Evolutionary conservation across 2,329 filamentous ascomycete species (phyloP).

Genomic region (Alternaria metachromatica): DNA sequence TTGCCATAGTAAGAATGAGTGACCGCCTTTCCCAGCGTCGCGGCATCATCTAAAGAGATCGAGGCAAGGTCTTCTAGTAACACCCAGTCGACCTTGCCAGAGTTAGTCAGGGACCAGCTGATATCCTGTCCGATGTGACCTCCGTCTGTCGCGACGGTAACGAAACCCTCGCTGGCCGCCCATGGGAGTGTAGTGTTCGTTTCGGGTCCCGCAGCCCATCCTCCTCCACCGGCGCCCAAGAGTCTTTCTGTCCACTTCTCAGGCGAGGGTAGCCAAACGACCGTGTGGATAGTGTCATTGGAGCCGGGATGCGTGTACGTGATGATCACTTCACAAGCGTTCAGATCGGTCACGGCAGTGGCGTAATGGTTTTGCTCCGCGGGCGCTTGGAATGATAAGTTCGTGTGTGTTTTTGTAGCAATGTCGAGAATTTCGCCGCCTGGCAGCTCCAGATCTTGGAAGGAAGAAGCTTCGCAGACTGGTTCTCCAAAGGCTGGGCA

Average conservation of each 20-base stretch:
- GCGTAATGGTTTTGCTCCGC: slow-evolving; percentile 16
- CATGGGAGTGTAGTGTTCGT: slow-evolving; percentile 15
- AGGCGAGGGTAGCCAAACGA: slow-evolving; percentile 25
- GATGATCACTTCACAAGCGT: slow-evolving; percentile 47
- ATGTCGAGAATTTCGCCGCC: slow-evolving; percentile 7
- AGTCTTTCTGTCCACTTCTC: slow-evolving; percentile 31
- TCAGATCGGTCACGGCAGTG: slow-evolving; percentile 7
- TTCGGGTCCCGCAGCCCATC: slow-evolving; percentile 22
- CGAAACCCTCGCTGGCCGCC: slow-evolving; percentile 29
- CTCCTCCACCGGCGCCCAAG: slow-evolving; percentile 30
- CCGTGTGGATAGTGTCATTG: slow-evolving; percentile 25
- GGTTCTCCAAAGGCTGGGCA: neutral
- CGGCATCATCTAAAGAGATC: slow-evolving; percentile 39
- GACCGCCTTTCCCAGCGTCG: slow-evolving; percentile 36
- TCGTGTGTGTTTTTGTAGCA: neutral
- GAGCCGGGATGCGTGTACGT: slow-evolving; percentile 35
- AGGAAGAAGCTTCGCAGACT: slow-evolving; percentile 4
- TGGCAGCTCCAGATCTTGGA: slow-evolving; percentile 1
- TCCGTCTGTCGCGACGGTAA: slow-evolving; percentile 30
- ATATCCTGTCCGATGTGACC: slow-evolving; percentile 17
- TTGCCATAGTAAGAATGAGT: slow-evolving; percentile 37
- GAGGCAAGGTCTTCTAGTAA: slow-evolving; percentile 43
- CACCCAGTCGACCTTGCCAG: slow-evolving; percentile 29
- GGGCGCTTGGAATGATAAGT: slow-evolving; percentile 5
- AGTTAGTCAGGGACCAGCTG: slow-evolving; percentile 14